phyloP scores from a whole-genome alignment of 495 filamentous ascomycete genomes.

The Xylaria scruposa region DNA sequence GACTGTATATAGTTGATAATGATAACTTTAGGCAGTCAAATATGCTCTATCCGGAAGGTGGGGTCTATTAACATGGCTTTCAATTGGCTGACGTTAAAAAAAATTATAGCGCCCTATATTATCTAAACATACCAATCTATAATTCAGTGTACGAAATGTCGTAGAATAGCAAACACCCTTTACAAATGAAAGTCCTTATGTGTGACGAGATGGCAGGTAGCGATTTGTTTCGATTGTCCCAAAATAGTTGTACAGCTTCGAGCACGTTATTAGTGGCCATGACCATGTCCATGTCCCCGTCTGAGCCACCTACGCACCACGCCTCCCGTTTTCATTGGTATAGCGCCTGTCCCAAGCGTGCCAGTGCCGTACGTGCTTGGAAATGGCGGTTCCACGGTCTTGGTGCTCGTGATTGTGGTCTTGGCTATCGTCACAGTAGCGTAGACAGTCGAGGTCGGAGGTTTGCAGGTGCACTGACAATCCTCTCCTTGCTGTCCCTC shows the following conservation, averaged over 20 bases:
- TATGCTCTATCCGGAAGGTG: constrained; percentile 17
- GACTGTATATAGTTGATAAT: too few relatives aligned
- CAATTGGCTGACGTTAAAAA: background rate
- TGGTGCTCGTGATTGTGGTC: constrained; percentile 39
- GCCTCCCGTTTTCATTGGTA: constrained; percentile 25
- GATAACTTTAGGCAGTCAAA: background rate
- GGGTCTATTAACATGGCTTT: background rate
- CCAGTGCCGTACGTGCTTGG: constrained; percentile 30
- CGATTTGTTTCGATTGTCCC: background rate
- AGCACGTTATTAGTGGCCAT: constrained; percentile 18
- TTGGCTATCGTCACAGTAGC: constrained; percentile 28
- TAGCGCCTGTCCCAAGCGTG: constrained; percentile 5
- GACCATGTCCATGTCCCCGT: constrained; percentile 19
- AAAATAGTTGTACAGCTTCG: background rate
- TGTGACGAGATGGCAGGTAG: background rate
- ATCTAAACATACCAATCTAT: background rate
- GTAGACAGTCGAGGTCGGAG: constrained; percentile 19
- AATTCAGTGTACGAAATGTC: too few relatives aligned
- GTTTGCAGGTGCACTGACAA: constrained; percentile 10
- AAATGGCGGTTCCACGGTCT: constrained; percentile 37
- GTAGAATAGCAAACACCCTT: background rate
- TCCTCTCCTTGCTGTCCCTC: constrained; percentile 1
- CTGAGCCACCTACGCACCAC: constrained; percentile 38
- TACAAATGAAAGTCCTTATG: background rate
- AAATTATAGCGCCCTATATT: background rate